A percentile compares a stretch with the other conserved stretches of the same genome.
Conservation (phyloP, 192 early-diverging fungal species). For the Glomus cerebriforme region DNA sequence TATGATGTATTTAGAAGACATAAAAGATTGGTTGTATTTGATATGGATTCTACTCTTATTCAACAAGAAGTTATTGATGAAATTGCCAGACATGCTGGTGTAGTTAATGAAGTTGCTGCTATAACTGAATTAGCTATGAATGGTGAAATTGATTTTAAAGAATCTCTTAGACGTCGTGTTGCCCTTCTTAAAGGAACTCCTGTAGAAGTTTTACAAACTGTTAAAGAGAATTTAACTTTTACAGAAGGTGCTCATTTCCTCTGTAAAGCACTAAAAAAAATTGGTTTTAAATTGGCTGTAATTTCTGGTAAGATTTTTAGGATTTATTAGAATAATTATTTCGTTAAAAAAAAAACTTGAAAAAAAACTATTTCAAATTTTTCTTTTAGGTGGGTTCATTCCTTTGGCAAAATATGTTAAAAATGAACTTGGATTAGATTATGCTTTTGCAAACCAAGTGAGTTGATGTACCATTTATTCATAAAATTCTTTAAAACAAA, state of each 20-base stretch:
- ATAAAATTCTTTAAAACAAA: not conserved
- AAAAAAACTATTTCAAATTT: not conserved
- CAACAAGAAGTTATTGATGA: constrained; percentile 99
- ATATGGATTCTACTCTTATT: constrained; percentile 99
- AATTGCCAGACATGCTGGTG: constrained; percentile 89
- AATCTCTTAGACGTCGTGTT: constrained; percentile 87
- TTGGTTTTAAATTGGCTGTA: constrained; percentile 95
- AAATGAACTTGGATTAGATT: constrained; percentile 87
- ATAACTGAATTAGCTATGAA: constrained; percentile 98
- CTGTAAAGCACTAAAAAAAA: constrained; percentile 84
- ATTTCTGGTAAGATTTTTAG: constrained; percentile 85
- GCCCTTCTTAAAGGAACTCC: constrained; percentile 86
- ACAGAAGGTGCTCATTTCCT: constrained; percentile 90
- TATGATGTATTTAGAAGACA: constrained; percentile 86
- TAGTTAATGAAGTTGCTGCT: constrained; percentile 85
- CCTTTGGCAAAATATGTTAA: constrained; percentile 93
- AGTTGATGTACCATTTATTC: not conserved
- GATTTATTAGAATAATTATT: too few relatives aligned
- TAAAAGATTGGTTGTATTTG: constrained; percentile 96
- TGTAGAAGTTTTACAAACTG: constrained; percentile 74
- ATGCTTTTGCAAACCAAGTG: constrained; percentile 95
- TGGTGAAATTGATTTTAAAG: constrained; percentile 97
- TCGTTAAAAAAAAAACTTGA: too few relatives aligned
- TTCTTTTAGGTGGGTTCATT: constrained; percentile 78
- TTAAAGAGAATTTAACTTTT: constrained; percentile 77